These are phyloP conservation scores for Nepenthes gracilis DNA, from an alignment of 148 eudicot genomes.

Conservation along the genomic window DNA sequence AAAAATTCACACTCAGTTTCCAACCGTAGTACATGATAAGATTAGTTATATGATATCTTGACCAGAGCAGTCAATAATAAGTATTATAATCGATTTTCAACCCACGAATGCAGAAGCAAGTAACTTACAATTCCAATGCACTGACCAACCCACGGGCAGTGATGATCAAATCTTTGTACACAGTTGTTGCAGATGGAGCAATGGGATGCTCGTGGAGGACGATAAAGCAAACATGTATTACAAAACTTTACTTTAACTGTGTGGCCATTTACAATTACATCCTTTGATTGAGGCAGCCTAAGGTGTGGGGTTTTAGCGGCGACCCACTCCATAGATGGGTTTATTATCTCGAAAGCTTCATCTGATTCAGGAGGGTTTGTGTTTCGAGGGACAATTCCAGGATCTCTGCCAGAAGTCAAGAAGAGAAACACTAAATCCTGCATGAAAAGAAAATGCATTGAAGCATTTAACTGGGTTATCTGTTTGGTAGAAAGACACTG, in stretches of 20 bases:
- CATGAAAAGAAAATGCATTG: slow-evolving; percentile 5
- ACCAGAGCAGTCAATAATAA: background rate
- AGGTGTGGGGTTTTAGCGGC: slow-evolving; percentile 54
- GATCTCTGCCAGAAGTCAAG: slow-evolving; percentile 80
- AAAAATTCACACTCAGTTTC: slow-evolving; percentile 4
- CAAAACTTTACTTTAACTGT: slow-evolving; percentile 80
- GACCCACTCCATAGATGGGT: slow-evolving; percentile 89
- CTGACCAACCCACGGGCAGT: slow-evolving; percentile 98
- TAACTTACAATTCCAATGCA: slow-evolving; percentile 85
- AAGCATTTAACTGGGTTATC: slow-evolving; percentile 5
- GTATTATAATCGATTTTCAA: background rate
- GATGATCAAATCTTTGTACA: slow-evolving; percentile 89
- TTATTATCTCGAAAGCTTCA: slow-evolving; percentile 31
- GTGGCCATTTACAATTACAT: slow-evolving; percentile 63
- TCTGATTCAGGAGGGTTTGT: slow-evolving; percentile 58
- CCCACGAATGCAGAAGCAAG: background rate
- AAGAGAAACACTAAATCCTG: slow-evolving; percentile 72
- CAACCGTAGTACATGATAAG: background rate
- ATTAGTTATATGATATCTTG: background rate
- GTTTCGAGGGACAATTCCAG: slow-evolving; percentile 75
- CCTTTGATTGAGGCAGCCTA: slow-evolving; percentile 58
- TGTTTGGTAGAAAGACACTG: background rate
- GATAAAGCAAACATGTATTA: slow-evolving; percentile 87
- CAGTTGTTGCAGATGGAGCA: slow-evolving; percentile 99
- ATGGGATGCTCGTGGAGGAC: slow-evolving; percentile 96